Percentiles rank a stretch among this genome's conserved stretches.
phyloP scores from a whole-genome alignment of 306 rosid genomes.

The Cucurbita argyrosperma region DNA sequence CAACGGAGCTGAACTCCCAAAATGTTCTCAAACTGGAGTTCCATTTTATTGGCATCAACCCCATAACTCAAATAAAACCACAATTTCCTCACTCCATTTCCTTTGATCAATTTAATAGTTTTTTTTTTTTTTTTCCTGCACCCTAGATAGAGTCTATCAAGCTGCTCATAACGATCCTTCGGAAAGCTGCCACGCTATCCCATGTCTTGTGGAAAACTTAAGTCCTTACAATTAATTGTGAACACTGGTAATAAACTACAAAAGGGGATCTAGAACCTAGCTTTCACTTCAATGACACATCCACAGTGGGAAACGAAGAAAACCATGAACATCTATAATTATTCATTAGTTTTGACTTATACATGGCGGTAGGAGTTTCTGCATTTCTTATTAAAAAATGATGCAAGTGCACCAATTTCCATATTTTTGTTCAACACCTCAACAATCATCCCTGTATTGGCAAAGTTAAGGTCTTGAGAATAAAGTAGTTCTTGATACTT shows the following conservation, averaged over 20 bases:
- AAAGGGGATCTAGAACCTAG: neutral
- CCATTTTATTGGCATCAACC: conserved; percentile 22
- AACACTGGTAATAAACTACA: neutral
- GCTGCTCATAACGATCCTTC: neutral
- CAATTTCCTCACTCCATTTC: conserved; percentile 12
- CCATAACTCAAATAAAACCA: conserved; percentile 15
- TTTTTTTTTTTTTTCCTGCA: neutral
- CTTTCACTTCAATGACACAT: neutral
- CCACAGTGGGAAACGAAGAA: neutral
- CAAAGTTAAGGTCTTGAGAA: neutral
- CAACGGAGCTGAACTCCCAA: conserved; percentile 20
- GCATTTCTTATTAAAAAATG: neutral
- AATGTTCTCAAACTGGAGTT: conserved; percentile 26
- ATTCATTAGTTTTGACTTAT: neutral
- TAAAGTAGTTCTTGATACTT: neutral
- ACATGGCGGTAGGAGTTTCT: neutral
- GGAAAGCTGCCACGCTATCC: neutral
- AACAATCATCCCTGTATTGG: neutral
- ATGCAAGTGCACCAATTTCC: neutral
- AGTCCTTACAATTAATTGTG: neutral
- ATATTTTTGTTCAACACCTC: neutral
- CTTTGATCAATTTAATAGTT: neutral
- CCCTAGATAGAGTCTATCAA: neutral
- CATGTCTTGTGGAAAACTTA: neutral
- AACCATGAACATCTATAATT: neutral